phyloP scores from a whole-genome alignment of 2,329 filamentous ascomycete genomes.

The Hymenoscyphus occultus region DNA sequence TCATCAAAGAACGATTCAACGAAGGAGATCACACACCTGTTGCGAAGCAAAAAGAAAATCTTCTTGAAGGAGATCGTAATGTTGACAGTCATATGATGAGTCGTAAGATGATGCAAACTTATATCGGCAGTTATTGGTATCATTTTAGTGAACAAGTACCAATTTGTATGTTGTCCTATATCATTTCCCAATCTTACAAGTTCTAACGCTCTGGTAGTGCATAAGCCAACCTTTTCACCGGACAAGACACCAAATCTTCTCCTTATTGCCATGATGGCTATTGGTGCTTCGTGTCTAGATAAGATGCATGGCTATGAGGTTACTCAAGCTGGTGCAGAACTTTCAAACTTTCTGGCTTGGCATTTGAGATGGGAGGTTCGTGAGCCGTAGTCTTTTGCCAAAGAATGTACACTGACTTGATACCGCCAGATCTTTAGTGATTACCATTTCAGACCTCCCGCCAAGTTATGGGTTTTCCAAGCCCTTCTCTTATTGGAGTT shows the following conservation, averaged over 20 bases:
- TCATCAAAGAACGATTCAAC: conserved; percentile 78
- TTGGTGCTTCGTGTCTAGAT: conserved; percentile 87
- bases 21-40: conserved; percentile 73
- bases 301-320: conserved; percentile 72
- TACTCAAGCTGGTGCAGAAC: conserved; percentile 72
- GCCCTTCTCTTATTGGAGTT: conserved; percentile 83
- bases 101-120: conserved; percentile 91
- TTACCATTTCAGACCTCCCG: conserved; percentile 81
- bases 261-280: conserved; percentile 84
- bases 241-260: conserved; percentile 83
- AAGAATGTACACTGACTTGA: not conserved
- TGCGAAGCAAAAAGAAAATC: conserved; percentile 69
- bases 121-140: conserved; percentile 90
- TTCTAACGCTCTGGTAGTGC: conserved; percentile 47
- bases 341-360: conserved; percentile 89
- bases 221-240: conserved; percentile 89
- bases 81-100: conserved; percentile 68
- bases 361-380: conserved; percentile 71
- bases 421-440: conserved; percentile 72
- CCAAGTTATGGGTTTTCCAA: conserved; percentile 95
- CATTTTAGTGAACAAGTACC: conserved; percentile 94
- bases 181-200: not conserved
- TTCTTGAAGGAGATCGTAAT: conserved; percentile 75
- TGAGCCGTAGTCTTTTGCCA: not conserved
- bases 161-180: conserved; percentile 49